A percentile compares a stretch with the other conserved stretches of the same genome.
Conservation (phyloP, 495 filamentous ascomycete genomes). For the Penicillium mononematosum region DNA sequence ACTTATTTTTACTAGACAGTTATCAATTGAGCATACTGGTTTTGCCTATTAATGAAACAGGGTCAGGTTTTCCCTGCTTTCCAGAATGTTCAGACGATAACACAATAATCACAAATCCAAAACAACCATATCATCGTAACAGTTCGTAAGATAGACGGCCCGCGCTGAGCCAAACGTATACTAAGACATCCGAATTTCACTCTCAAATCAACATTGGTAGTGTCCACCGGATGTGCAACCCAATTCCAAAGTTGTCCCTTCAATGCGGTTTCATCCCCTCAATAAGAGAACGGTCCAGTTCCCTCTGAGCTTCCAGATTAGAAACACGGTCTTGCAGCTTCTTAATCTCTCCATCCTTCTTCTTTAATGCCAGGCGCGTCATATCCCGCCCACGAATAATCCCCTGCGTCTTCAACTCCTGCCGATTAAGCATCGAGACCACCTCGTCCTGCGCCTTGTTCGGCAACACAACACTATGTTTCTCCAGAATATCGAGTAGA, state of each 20-base stretch:
- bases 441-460: slow-evolving; percentile 42
- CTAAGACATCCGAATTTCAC: background rate
- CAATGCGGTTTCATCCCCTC: slow-evolving; percentile 4
- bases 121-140: slow-evolving; percentile 7
- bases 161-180: background rate
- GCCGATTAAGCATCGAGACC: slow-evolving; percentile 49
- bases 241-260: no score
- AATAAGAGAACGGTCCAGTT: slow-evolving; percentile 47
- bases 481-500: slow-evolving; percentile 51
- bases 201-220: no score
- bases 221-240: no score
- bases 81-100: background rate
- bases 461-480: slow-evolving; percentile 45
- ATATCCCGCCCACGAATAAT: slow-evolving; percentile 63
- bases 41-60: background rate
- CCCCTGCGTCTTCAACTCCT: slow-evolving; percentile 56
- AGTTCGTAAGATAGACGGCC: background rate
- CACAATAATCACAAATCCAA: background rate
- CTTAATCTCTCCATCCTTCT: slow-evolving; percentile 60
- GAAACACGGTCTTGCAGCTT: slow-evolving; percentile 49
- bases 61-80: background rate
- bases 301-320: slow-evolving; percentile 31
- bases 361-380: slow-evolving; percentile 56
- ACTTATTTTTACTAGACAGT: background rate
- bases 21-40: background rate